A percentile compares a stretch with the other conserved stretches of the same genome.
phyloP scores from a whole-genome alignment of 2,329 filamentous ascomycete species.

The Coleophoma crateriformis region DNA sequence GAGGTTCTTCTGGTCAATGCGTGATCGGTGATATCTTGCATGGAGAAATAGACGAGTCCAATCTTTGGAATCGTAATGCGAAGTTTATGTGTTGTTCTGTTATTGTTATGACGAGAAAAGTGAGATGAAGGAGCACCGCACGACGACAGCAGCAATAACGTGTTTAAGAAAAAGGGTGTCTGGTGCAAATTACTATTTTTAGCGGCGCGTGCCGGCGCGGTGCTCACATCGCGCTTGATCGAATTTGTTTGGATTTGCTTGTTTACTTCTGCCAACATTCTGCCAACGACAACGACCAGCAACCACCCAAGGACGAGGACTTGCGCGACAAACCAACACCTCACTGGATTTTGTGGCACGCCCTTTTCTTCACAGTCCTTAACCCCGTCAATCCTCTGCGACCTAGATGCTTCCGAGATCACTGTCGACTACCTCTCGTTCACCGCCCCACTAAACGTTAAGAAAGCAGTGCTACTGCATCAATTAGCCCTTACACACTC shows the following conservation, averaged over 20 bases:
- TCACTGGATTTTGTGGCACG: slow-evolving; percentile 7
- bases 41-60: background rate
- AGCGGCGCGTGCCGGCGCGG: too few species aligned
- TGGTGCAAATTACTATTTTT: too few species aligned
- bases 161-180: too few species aligned
- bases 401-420: slow-evolving; percentile 14
- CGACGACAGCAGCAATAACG: too few species aligned
- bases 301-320: too few species aligned
- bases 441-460: slow-evolving; percentile 22
- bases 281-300: too few species aligned
- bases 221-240: too few species aligned
- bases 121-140: too few species aligned
- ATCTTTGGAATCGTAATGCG: background rate
- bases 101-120: too few species aligned
- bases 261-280: too few species aligned
- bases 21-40: background rate
- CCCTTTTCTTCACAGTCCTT: background rate
- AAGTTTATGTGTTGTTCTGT: too few species aligned
- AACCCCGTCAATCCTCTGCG: slow-evolving; percentile 3
- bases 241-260: too few species aligned
- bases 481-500: slow-evolving; percentile 21
- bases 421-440: slow-evolving; percentile 23
- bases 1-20: background rate
- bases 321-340: slow-evolving; percentile 3
- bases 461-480: slow-evolving; percentile 22